These are phyloP conservation scores for Alternaria gaisen DNA, from an alignment of 2,329 filamentous ascomycete genomes.

Conservation along the genomic window DNA sequence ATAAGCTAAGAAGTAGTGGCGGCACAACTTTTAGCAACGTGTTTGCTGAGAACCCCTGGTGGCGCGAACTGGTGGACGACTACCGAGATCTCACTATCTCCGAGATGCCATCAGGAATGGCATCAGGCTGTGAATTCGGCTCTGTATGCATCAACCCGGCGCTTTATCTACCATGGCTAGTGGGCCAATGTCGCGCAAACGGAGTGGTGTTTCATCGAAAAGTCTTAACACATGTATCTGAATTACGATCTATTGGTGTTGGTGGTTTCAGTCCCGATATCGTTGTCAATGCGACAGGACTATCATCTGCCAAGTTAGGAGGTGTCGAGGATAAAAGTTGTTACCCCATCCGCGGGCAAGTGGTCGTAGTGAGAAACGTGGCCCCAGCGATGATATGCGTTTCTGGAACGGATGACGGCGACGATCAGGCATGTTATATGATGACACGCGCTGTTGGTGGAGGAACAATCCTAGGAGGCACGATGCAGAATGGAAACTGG, in stretches of 20 bases:
- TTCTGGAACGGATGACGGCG: slow-evolving; percentile 76
- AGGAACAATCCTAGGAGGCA: slow-evolving; percentile 83
- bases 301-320: slow-evolving; percentile 76
- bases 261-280: slow-evolving; percentile 67
- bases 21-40: slow-evolving; percentile 53
- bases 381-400: slow-evolving; percentile 72
- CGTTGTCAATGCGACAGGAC: slow-evolving; percentile 83
- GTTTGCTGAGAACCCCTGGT: slow-evolving; percentile 69
- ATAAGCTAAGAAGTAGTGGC: slow-evolving; percentile 61
- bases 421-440: slow-evolving; percentile 76
- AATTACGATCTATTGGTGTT: slow-evolving; percentile 68
- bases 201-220: slow-evolving; percentile 67
- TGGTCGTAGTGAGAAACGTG: slow-evolving; percentile 82
- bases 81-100: slow-evolving; percentile 55
- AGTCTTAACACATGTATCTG: slow-evolving; percentile 68
- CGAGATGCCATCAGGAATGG: slow-evolving; percentile 67
- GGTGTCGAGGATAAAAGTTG: slow-evolving; percentile 80
- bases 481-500: slow-evolving; percentile 80
- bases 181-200: slow-evolving; percentile 76
- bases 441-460: slow-evolving; percentile 81
- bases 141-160: slow-evolving; percentile 91
- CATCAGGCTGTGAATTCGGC: slow-evolving; percentile 77
- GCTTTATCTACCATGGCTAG: slow-evolving; percentile 85
- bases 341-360: slow-evolving; percentile 80
- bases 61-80: background rate